Base-by-base conservation (phyloP, 495 filamentous ascomycete genomes). In the Cladorrhinum samala region DNA sequence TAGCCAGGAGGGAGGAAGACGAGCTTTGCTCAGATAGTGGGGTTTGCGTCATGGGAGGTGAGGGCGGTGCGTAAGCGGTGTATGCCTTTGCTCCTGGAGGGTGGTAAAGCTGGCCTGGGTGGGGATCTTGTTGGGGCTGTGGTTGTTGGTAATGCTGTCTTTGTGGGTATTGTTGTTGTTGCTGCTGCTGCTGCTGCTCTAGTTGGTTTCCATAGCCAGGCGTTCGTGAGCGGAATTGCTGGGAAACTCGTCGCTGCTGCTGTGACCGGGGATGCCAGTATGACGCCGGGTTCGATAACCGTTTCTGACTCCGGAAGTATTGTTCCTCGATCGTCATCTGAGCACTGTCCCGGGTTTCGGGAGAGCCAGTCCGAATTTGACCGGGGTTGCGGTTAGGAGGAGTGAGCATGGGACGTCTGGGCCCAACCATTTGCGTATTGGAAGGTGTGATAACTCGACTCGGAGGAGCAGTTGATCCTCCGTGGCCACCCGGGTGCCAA, bases 1-100 rank as follows among this genome's bases (percentile, higher is more conserved):
- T 79, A 1, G 76, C 69, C 2, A 81, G 66, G 8, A 77, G 64
- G 4, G 72, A 69, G 23, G 64, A 64, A 17, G 24, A 38, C 3
- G 46, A 17, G 20, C 37, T 41, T 36, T 49, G 47, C 14, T 21
- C 16, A 21, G 49, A 11, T 9, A 9, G 38, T 11, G 24, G 16
- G 49, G 37, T 20, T 3, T 47, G 24, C 5, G 45, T 18, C 3
- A 21, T 20, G 11, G 43, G 43, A 24, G 18, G 19, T 9, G 43
- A 47, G 0, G 47, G 16, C 37, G 39, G 24, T 33, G 17, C 16
- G 43, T 21, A 21, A 13, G 41, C 8, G 46, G 16, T 14, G 52
- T 19, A 23, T 25, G 51, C 25, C 21, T 25, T 24, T 53, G 50
- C 39, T 14, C 8, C 39, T n/a, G 39, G 42, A 21, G 19, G 42